Evolutionary conservation across 805 yeast genomes (phyloP), one percentile per base, ranked within the genome.

Genomic region (Debaryomyces maramus): DNA sequence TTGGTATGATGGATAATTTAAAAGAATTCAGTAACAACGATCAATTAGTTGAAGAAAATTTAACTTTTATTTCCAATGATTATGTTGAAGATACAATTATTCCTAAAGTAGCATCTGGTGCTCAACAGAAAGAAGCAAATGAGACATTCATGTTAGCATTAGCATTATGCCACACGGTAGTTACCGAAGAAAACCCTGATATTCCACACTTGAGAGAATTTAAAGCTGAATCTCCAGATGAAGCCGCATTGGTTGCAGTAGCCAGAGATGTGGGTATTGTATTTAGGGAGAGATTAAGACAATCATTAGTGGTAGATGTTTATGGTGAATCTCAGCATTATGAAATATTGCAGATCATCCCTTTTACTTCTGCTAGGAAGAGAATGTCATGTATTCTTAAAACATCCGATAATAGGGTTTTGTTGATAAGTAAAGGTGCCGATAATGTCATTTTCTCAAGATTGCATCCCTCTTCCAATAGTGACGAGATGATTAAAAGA

Each of bases 141-240:
- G 78, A 75, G 45, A 65, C 67, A 32, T 85, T 85, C 52, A 78
- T 83, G 78, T 56, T 74, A 20, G 80, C 83, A 0, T 63, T 85
- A 33, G 85, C 90, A 0, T 64, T 85, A 16, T 85, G 93, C 51
- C 90, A 85, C 53, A 78, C 88, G 4, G 93, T 83, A 3, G 77
- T 84, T 27, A 80, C 88, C 9, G 88, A 82, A 45, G 53, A 43
- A 6, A 67, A 65, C 34, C 56, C 55, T 2, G 60, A 63, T 6
- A 77, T 73, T 14, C 67, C 66, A 0, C 56, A 56, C 6, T 54
- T 60, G 23, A 57, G 80, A 30, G 70, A 71, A 20, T 82, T 78
- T 63, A 83, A 84, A 51, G 90, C 91, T 1, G 90, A 85, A 55
- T 83, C 89, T 6, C 95, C 95, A 0, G 95, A 85, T 64, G 95